A percentile compares a stretch with the other conserved stretches of the same genome.
These are phyloP conservation scores for Pseudogymnoascus sp. DNA, from an alignment of 2,329 filamentous ascomycete genomes.

Conservation along the genomic window DNA sequence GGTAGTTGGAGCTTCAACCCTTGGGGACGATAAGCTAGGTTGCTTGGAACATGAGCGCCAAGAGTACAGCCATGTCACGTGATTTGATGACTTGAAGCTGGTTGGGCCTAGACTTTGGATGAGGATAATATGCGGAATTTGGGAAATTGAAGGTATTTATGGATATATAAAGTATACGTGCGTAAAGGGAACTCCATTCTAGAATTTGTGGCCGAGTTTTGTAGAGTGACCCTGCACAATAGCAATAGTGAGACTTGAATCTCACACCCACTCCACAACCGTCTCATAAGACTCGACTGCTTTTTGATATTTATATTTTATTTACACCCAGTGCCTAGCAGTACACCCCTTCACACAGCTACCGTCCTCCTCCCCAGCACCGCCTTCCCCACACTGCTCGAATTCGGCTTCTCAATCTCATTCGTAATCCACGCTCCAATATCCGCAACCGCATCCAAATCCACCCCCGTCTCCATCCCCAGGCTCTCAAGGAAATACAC, in stretches of 20 bases:
- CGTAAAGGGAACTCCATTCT: background rate
- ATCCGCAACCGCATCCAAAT: constrained; percentile 57
- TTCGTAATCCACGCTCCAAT: constrained; percentile 66
- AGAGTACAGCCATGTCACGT: constrained; percentile 7
- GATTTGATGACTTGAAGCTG: background rate
- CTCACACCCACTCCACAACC: background rate
- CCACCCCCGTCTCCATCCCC: constrained; percentile 67
- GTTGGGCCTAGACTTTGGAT: background rate
- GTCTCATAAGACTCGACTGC: background rate
- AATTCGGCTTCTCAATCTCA: constrained; percentile 55
- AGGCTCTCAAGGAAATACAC: constrained; percentile 70
- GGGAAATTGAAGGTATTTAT: background rate
- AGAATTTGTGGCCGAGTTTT: background rate
- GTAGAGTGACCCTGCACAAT: background rate
- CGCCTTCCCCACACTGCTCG: constrained; percentile 60
- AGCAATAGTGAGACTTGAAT: background rate
- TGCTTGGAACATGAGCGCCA: constrained; percentile 6
- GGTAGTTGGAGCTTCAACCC: constrained; percentile 7
- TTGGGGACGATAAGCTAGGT: constrained; percentile 9
- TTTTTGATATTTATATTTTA: background rate
- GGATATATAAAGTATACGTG: background rate
- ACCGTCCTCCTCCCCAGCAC: constrained; percentile 39
- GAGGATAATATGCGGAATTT: background rate
- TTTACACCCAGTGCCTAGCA: background rate
- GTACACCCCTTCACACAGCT: background rate